Percentiles rank a stretch among this genome's conserved stretches.
Evolutionary conservation across 768 basidiomycete genomes (phyloP).

Genomic region (Podaxis pistillaris): DNA sequence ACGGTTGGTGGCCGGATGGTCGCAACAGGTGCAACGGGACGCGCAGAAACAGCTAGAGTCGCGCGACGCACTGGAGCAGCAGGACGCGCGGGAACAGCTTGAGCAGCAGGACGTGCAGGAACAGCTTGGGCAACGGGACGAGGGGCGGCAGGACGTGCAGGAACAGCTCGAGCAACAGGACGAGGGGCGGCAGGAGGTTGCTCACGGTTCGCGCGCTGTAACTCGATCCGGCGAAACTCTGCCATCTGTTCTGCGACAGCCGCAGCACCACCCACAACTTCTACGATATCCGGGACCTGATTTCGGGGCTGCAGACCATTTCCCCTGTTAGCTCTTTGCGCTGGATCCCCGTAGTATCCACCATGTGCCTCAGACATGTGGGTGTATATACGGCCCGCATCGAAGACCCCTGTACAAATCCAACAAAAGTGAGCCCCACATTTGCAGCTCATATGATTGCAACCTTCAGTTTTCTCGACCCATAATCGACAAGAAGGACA

Average conservation of each 20-base stretch:
- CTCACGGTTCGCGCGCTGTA: neutral
- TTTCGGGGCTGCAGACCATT: neutral
- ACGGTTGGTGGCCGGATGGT: neutral
- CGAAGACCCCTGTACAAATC: conserved; percentile 18
- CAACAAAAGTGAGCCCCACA: conserved; percentile 43
- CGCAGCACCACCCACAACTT: neutral
- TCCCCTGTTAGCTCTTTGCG: neutral
- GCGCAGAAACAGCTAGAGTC: no score
- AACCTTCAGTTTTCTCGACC: conserved; percentile 52
- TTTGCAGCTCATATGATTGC: conserved; percentile 53
- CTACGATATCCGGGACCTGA: neutral
- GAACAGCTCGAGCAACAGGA: neutral
- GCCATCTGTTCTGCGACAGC: conserved; percentile 7
- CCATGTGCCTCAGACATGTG: conserved; percentile 16
- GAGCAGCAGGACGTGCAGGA: neutral
- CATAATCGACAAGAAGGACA: conserved; percentile 45
- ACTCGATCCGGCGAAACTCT: neutral
- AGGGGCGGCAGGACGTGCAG: neutral
- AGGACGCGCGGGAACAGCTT: neutral
- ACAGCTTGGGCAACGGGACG: neutral
- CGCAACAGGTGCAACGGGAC: no score
- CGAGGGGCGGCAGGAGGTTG: neutral
- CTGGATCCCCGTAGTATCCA: neutral
- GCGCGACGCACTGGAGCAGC: no score
- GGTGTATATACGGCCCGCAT: conserved; percentile 12